These are phyloP conservation scores for Hericium alpestre DNA, from an alignment of 768 basidiomycete genomes.

Conservation along the genomic window DNA sequence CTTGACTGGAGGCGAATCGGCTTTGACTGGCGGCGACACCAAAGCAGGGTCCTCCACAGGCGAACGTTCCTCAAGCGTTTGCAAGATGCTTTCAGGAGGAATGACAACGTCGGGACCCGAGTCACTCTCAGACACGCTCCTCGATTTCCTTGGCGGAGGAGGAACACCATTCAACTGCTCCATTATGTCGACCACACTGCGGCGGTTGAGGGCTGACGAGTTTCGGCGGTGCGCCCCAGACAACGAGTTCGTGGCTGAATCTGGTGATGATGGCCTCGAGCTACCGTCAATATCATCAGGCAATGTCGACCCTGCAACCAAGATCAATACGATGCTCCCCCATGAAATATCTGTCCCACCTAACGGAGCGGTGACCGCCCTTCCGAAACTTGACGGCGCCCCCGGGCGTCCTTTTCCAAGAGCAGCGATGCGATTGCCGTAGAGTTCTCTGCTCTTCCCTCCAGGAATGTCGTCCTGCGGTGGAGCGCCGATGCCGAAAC, in stretches of 20 bases:
- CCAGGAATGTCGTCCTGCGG: conserved; percentile 37
- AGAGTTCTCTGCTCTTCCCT: conserved; percentile 50
- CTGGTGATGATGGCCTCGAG: background rate
- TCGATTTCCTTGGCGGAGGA: background rate
- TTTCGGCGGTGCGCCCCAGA: background rate
- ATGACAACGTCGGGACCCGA: background rate
- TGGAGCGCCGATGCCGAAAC: conserved; percentile 60
- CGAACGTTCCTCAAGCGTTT: background rate
- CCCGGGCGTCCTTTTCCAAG: conserved; percentile 17
- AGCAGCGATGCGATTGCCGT: conserved; percentile 57
- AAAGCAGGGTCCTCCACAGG: background rate
- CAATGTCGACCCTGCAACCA: too few species aligned
- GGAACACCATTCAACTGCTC: background rate
- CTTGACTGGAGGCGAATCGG: too few species aligned
- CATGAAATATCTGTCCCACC: background rate
- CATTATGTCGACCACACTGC: background rate
- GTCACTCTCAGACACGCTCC: background rate
- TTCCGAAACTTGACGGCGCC: conserved; percentile 1
- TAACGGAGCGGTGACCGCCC: conserved; percentile 9
- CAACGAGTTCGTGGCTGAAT: background rate
- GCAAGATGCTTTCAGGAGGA: background rate
- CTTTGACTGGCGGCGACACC: too few species aligned
- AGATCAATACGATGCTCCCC: too few species aligned
- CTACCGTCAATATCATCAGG: too few species aligned
- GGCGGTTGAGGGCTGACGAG: background rate